Evolutionary conservation across 2,329 filamentous ascomycete genomes (phyloP), one percentile per base, ranked within the genome.

Genomic region (Penicillium sp.): DNA sequence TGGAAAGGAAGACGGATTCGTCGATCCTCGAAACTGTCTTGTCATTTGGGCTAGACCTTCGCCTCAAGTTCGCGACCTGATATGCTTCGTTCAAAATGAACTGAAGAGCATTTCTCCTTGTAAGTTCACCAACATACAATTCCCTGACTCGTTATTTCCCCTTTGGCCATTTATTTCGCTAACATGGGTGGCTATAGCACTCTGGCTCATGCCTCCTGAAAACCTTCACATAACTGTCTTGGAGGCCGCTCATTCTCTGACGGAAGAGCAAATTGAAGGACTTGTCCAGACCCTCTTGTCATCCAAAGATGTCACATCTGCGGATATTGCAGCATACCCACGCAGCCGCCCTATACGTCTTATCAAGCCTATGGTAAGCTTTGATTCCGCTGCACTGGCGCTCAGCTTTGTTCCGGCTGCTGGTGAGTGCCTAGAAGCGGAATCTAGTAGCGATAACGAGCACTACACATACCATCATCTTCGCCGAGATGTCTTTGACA

Each of bases 31-130:
- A 38, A 83, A 96, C 69, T 93, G 91, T 71, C 81, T 96, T 19
- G 89, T 92, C 1, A 87, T 96, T 69, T 97, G 92, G 93, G 90
- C 89, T 2, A 81, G 91, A 10, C 92, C 92, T 13, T 88, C 91
- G 0, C 75, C 84, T 45, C 84, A 87, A 59, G 78, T 96, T 23
- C 80, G 88, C 45, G 75, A 81, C 25, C 76, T 97, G 59, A 86
- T 92, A 4, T 74, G 77, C 0, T 81, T 82, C 56, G 73, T 96
- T 25, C 92, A 96, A 74, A 74, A 80, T 47, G 81, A 84, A 67
- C 77, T 94, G 50, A 79, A 81, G 60, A 75, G 79, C 13, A 81
- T 84, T 17, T 86, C 87, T 13, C 89, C 91, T n/a, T 83, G 90
- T 93, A 79, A 72, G 86, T 77, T 23, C 45, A 12, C 6, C 21